Conservation (phyloP, 176 grass and related monocot species). For the Musa schizocarpa region DNA sequence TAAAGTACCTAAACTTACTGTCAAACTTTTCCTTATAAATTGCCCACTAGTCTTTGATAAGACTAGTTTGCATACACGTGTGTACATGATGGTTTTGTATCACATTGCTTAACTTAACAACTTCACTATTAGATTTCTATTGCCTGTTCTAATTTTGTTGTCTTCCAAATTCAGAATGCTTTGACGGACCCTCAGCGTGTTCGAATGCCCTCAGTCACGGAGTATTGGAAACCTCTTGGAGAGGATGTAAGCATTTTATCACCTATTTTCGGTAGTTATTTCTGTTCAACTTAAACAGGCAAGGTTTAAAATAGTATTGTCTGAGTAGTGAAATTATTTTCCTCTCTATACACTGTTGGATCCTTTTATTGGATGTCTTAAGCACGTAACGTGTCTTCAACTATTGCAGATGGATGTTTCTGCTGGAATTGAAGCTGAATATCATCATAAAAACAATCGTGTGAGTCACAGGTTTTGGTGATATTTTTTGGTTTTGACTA, state of each 20-base stretch:
- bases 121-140: neutral
- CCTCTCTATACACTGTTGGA: too few species aligned
- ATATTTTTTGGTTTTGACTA: neutral
- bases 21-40: too few species aligned
- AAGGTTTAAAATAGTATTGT: neutral
- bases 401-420: slow-evolving; percentile 77
- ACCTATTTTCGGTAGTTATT: neutral
- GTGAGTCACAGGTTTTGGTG: slow-evolving; percentile 35
- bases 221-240: slow-evolving; percentile 94
- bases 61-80: neutral
- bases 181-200: slow-evolving; percentile 66
- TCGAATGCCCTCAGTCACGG: slow-evolving; percentile 59
- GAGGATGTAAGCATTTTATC: slow-evolving; percentile 62
- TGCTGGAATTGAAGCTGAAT: slow-evolving; percentile 82
- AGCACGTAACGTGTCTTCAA: slow-evolving; percentile 3
- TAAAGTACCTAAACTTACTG: too few species aligned
- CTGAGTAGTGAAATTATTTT: neutral
- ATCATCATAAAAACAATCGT: slow-evolving; percentile 89
- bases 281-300: neutral
- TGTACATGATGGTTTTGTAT: neutral
- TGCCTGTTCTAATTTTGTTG: slow-evolving; percentile 11
- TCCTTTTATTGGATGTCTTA: slow-evolving; percentile 4
- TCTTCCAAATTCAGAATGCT: slow-evolving; percentile 49
- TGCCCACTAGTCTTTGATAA: too few species aligned
- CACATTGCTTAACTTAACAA: neutral